phyloP scores from a whole-genome alignment of 2,329 filamentous ascomycete species.

The Magnaporthiopsis rhizophila region DNA sequence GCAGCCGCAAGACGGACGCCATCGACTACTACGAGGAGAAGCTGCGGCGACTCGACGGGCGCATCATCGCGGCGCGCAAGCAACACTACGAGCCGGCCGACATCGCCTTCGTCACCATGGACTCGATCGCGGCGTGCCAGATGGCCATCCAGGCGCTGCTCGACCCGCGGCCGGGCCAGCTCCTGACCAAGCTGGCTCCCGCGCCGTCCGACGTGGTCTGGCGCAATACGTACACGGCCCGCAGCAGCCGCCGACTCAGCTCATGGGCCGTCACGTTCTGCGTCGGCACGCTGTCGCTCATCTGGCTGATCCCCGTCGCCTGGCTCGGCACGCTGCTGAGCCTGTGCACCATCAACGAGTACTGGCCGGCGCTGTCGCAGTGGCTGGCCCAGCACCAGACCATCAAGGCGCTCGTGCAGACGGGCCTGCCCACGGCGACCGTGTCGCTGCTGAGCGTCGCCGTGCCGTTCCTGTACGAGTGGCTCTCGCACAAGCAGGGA shows the following conservation, averaged over 20 bases:
- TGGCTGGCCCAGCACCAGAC: conserved; percentile 61
- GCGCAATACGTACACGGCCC: conserved; percentile 81
- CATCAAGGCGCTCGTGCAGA: conserved; percentile 71
- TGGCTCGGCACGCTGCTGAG: conserved; percentile 73
- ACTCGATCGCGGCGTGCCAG: conserved; percentile 84
- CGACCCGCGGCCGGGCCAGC: conserved; percentile 77
- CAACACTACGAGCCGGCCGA: conserved; percentile 72
- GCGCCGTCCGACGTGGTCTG: conserved; percentile 91
- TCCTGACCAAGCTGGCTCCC: conserved; percentile 79
- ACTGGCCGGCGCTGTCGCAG: conserved; percentile 62
- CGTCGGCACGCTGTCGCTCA: conserved; percentile 73
- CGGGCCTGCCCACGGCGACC: conserved; percentile 76
- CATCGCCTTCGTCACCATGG: conserved; percentile 94
- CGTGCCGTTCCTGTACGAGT: conserved; percentile 93
- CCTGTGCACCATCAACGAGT: conserved; percentile 67
- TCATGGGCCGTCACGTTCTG: conserved; percentile 78
- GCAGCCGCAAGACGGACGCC: conserved; percentile 70
- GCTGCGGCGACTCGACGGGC: conserved; percentile 68
- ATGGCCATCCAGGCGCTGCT: conserved; percentile 95
- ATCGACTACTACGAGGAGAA: conserved; percentile 93
- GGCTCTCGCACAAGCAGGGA: conserved; percentile 81
- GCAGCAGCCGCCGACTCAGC: conserved; percentile 63
- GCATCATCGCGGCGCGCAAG: conserved; percentile 60
- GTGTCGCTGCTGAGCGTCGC: conserved; percentile 81
- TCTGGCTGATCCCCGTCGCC: conserved; percentile 81